Evolutionary conservation across 306 rosid genomes (phyloP).

Genomic region (Lathyrus sativus): DNA sequence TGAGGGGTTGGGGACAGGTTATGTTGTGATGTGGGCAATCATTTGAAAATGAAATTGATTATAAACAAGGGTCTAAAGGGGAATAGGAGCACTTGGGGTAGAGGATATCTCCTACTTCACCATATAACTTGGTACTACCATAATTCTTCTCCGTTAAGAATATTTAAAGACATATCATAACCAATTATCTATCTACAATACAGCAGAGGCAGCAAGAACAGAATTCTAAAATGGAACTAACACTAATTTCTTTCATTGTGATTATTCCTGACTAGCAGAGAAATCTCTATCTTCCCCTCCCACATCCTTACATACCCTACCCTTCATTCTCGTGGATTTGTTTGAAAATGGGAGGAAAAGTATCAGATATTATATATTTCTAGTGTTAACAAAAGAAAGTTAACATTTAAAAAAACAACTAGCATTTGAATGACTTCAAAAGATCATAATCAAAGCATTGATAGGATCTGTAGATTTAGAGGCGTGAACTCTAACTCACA

Average conservation of each 20-base stretch:
- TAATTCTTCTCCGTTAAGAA: not conserved
- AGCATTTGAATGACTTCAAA: not conserved
- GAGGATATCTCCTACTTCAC: not conserved
- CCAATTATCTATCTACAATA: constrained; percentile 13
- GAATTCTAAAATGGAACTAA: not conserved
- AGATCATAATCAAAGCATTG: too few relatives aligned
- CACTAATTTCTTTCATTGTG: not conserved
- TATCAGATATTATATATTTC: not conserved
- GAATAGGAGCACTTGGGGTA: not conserved
- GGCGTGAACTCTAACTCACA: not conserved
- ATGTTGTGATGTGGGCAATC: not conserved
- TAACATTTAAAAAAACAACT: not conserved
- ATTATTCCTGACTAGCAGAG: not conserved
- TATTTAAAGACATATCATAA: not conserved
- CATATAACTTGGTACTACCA: not conserved
- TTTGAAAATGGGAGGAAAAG: not conserved
- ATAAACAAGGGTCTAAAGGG: not conserved
- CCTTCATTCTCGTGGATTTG: not conserved
- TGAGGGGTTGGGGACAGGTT: not conserved
- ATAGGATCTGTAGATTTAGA: not conserved
- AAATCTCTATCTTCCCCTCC: not conserved
- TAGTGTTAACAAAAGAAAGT: not conserved
- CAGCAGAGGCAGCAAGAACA: constrained; percentile 12
- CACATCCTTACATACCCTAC: not conserved
- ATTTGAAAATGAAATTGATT: not conserved